phyloP scores from a whole-genome alignment of 2,329 filamentous ascomycete genomes.

The Dactylonectria macrodidyma region DNA sequence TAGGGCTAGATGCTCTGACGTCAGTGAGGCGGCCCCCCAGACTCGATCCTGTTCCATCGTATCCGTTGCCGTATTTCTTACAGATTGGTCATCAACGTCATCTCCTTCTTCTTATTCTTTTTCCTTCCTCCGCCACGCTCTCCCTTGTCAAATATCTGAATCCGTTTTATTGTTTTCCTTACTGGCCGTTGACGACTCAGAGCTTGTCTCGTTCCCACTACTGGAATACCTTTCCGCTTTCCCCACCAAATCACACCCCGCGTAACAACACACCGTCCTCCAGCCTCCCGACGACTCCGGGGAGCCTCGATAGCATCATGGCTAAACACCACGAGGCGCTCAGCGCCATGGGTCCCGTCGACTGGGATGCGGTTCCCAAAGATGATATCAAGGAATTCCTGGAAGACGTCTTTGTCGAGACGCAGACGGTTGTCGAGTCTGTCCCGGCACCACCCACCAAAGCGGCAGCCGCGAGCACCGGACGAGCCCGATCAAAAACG shows the following conservation, averaged over 20 bases:
- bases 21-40: constrained; percentile 29
- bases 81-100: not conserved
- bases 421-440: constrained; percentile 82
- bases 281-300: not conserved
- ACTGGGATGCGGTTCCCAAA: constrained; percentile 64
- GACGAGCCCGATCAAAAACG: constrained; percentile 68
- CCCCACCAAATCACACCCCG: not conserved
- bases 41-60: constrained; percentile 16
- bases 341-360: constrained; percentile 68
- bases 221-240: not conserved
- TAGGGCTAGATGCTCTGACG: constrained; percentile 21
- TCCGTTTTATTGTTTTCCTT: not conserved
- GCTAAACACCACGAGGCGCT: constrained; percentile 72
- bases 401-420: constrained; percentile 73
- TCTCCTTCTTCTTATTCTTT: not conserved
- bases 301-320: constrained; percentile 57
- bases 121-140: not conserved
- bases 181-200: not conserved
- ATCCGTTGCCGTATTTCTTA: constrained; percentile 22
- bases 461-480: constrained; percentile 60
- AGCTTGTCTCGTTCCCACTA: too few species aligned
- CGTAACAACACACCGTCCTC: constrained; percentile 20
- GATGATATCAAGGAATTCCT: constrained; percentile 69
- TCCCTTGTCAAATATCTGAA: too few species aligned
- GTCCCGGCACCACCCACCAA: constrained; percentile 67